phyloP scores from a whole-genome alignment of 208 protist species.

The Acanthamoeba royreba region DNA sequence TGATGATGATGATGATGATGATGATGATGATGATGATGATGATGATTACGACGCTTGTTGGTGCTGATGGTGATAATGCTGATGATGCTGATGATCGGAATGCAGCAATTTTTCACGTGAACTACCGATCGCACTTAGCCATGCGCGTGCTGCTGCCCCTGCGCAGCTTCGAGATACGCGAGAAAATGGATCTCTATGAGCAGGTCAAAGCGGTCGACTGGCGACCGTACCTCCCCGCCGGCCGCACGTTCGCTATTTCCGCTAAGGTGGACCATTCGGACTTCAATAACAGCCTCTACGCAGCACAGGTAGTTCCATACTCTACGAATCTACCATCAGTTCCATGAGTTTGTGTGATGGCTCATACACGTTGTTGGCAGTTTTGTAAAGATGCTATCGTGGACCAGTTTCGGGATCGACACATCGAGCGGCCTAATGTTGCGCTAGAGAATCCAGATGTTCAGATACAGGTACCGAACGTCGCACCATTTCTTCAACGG shows the following conservation, averaged over 20 bases:
- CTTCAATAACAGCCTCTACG: constrained; percentile 10
- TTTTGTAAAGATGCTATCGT: constrained; percentile 15
- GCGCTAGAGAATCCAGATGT: background rate
- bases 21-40: no score
- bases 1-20: no score
- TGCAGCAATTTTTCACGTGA: constrained; percentile 2
- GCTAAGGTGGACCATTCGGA: background rate
- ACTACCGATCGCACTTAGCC: background rate
- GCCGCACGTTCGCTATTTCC: background rate
- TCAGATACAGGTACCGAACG: background rate
- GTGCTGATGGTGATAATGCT: no score
- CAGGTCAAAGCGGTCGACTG: background rate
- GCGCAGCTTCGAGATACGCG: background rate
- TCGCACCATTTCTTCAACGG: no score
- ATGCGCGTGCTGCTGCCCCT: constrained; percentile 30
- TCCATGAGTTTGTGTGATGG: no score
- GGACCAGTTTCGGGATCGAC: background rate
- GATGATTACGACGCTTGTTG: no score
- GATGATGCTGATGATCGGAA: no score
- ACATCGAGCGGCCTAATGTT: background rate
- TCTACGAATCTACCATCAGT: no score
- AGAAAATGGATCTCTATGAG: constrained; percentile 35
- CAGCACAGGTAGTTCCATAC: background rate
- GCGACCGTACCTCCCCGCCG: background rate
- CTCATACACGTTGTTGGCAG: no score